phyloP scores from a whole-genome alignment of 306 rosid genomes.

The Cyclanthera cordifolia region DNA sequence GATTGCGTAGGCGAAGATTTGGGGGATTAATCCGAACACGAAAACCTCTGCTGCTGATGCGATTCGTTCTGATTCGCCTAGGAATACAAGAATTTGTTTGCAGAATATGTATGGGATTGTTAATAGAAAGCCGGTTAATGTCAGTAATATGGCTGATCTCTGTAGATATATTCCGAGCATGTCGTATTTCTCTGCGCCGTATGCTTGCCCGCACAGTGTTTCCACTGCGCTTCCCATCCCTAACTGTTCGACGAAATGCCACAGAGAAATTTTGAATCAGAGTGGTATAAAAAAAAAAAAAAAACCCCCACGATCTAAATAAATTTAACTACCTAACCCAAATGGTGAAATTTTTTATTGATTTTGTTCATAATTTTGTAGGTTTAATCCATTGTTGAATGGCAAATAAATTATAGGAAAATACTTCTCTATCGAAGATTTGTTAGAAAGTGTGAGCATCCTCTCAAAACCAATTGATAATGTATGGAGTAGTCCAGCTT shows the following conservation, averaged over 20 bases:
- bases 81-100: slow-evolving; percentile 29
- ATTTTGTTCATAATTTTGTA: too few relatives aligned
- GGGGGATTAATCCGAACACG: slow-evolving; percentile 66
- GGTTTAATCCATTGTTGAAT: too few relatives aligned
- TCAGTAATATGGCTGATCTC: slow-evolving; percentile 35
- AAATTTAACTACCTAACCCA: too few relatives aligned
- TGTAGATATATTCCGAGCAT: slow-evolving; percentile 66
- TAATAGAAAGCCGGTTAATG: slow-evolving; percentile 37
- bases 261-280: not conserved
- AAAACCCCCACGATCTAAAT: too few relatives aligned
- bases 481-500: too few relatives aligned
- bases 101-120: slow-evolving; percentile 36
- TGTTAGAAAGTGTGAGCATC: too few relatives aligned
- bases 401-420: too few relatives aligned
- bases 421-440: too few relatives aligned
- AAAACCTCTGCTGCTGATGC: slow-evolving; percentile 42
- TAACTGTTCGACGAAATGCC: slow-evolving; percentile 21
- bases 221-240: slow-evolving; percentile 92
- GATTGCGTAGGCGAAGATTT: slow-evolving; percentile 57
- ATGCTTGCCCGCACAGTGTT: slow-evolving; percentile 70
- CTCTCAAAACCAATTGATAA: too few relatives aligned
- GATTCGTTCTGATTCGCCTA: slow-evolving; percentile 31
- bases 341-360: too few relatives aligned
- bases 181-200: slow-evolving; percentile 44
- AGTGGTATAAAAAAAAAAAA: too few relatives aligned